These are phyloP conservation scores for Aureobasidium namibiae DNA, from an alignment of 2,329 filamentous ascomycete species.

Conservation along the genomic window DNA sequence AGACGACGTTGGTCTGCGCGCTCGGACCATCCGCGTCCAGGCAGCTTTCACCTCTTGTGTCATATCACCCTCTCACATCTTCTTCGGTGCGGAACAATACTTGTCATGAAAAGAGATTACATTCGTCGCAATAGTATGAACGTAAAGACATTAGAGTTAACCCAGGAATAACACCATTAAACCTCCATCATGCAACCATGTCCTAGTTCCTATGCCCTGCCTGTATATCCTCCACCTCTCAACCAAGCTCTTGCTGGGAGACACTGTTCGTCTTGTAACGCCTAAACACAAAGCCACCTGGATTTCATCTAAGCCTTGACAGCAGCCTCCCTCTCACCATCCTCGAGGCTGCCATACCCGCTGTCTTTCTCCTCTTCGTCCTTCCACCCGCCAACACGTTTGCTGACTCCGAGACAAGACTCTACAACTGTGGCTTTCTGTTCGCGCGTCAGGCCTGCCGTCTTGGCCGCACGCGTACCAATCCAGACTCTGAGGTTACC, in stretches of 20 bases:
- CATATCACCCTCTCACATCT: no score
- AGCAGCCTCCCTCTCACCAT: not conserved
- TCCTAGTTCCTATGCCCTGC: not conserved
- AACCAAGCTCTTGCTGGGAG: constrained; percentile 2
- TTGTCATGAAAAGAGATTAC: not conserved
- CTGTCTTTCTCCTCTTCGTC: constrained; percentile 22
- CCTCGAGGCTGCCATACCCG: constrained; percentile 23
- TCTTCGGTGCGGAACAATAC: no score
- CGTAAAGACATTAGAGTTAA: constrained; percentile 5
- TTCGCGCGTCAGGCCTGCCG: constrained; percentile 32
- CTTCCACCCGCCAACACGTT: constrained; percentile 33
- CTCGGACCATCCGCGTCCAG: not conserved
- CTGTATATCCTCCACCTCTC: not conserved
- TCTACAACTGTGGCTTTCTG: constrained; percentile 32
- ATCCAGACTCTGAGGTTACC: constrained; percentile 39
- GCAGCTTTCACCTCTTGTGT: no score
- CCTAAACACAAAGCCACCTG: not conserved
- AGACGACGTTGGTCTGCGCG: not conserved
- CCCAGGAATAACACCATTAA: not conserved
- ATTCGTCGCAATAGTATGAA: not conserved
- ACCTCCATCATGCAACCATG: not conserved
- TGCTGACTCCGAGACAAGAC: constrained; percentile 35
- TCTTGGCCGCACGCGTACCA: constrained; percentile 34
- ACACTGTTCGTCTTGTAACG: not conserved
- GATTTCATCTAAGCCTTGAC: not conserved